phyloP scores from a whole-genome alignment of 2,329 filamentous ascomycete genomes.

The Drechslerella coelobrocha region DNA sequence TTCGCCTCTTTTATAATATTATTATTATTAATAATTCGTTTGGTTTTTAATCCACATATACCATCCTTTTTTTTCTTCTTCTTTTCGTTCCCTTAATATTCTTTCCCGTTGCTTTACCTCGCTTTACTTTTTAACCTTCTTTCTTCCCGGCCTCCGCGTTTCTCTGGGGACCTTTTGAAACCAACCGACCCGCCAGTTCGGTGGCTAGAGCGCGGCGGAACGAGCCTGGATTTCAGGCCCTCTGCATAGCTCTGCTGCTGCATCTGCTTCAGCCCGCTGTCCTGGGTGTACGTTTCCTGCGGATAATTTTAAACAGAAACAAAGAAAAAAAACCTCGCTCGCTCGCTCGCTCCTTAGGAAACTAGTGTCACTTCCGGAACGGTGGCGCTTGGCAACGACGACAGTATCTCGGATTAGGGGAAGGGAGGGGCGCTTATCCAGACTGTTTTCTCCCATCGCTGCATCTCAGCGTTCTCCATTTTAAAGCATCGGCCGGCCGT shows the following conservation, averaged over 20 bases:
- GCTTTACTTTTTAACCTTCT: neutral
- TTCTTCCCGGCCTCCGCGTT: neutral
- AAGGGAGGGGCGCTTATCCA: constrained; percentile 34
- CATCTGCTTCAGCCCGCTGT: constrained; percentile 21
- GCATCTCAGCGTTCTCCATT: neutral
- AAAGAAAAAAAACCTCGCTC: neutral
- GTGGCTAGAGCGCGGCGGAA: constrained; percentile 8
- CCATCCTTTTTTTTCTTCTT: constrained; percentile 1
- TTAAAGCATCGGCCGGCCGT: constrained; percentile 8
- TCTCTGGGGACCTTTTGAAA: constrained; percentile 4
- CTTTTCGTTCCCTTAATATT: neutral
- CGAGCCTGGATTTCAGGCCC: constrained; percentile 5
- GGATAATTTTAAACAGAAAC: neutral
- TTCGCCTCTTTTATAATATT: neutral
- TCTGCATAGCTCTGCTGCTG: constrained; percentile 17
- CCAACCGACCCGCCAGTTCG: constrained; percentile 22
- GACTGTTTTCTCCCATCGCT: constrained; percentile 12
- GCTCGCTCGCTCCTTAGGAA: constrained; percentile 10
- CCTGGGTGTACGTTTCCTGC: neutral
- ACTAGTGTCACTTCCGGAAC: constrained; percentile 37
- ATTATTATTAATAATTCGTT: neutral
- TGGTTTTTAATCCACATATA: neutral
- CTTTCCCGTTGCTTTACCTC: neutral
- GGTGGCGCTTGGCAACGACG: constrained; percentile 50
- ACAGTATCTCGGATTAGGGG: constrained; percentile 34